Percentiles rank a stretch among this genome's conserved stretches.
Evolutionary conservation across 768 basidiomycete species (phyloP).

Genomic region (Tremella yokohamensis): DNA sequence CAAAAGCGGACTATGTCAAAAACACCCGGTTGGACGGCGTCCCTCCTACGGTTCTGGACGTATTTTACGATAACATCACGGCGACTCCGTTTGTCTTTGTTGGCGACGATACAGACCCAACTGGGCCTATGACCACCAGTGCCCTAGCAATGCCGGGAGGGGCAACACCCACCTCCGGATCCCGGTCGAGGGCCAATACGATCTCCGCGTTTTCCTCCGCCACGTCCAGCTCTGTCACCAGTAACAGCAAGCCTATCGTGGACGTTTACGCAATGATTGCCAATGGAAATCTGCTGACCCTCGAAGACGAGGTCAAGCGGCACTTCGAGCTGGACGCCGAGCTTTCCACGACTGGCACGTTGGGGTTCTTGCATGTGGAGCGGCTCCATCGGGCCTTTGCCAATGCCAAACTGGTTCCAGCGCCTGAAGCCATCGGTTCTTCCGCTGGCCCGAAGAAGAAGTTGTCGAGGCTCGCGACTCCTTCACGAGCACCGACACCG

Average conservation of each 20-base stretch:
- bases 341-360: slow-evolving; percentile 50
- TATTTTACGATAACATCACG: slow-evolving; percentile 94
- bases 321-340: slow-evolving; percentile 46
- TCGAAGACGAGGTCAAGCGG: slow-evolving; percentile 43
- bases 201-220: not conserved
- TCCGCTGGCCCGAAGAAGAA: slow-evolving; percentile 12
- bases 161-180: not conserved
- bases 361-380: slow-evolving; percentile 45
- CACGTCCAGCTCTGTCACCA: not conserved
- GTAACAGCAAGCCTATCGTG: slow-evolving; percentile 49
- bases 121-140: slow-evolving; percentile 5
- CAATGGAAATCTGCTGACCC: slow-evolving; percentile 14
- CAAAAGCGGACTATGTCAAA: slow-evolving; percentile 85
- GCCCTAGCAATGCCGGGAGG: not conserved
- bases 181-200: not conserved
- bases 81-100: slow-evolving; percentile 96
- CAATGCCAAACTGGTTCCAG: slow-evolving; percentile 38
- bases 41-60: slow-evolving; percentile 76
- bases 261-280: slow-evolving; percentile 87
- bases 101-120: slow-evolving; percentile 74
- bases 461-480: slow-evolving; percentile 7
- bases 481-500: not conserved
- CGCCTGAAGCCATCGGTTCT: slow-evolving; percentile 6
- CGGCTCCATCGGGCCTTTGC: slow-evolving; percentile 44
- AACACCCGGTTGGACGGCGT: slow-evolving; percentile 87